Base-by-base conservation (phyloP, 2,329 filamentous ascomycete genomes). In the Grosmannia clavigera region DNA sequence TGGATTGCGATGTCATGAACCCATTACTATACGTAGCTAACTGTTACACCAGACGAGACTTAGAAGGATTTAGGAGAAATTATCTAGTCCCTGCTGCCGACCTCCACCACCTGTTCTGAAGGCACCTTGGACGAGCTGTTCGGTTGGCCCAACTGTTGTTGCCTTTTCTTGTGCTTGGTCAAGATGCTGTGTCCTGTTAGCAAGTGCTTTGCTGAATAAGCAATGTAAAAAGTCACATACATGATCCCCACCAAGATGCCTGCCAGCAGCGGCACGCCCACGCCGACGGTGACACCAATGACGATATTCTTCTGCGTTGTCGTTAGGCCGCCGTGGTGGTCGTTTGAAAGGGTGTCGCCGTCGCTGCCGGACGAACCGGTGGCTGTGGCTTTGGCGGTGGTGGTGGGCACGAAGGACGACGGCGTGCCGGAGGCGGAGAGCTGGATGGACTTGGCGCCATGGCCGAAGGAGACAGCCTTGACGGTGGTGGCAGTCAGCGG, bases 351-450 rank as follows among this genome's bases (percentile, higher is more conserved):
- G 14, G 16, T 2, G 43, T 48, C 43, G n/a, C 43, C n/a, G 51
- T 35, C 51, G 5, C 22, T 12, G 5, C 69, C n/a, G 0, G 60
- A 19, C 22, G 52, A 53, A 3, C 76, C 72, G 9, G 72, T 67
- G 16, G 51, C 35, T 1, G 27, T 12, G 16, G 60, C 27, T 4
- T 76, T 72, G 4, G 76, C 72, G 6, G 72, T 67, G 25, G 51
- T 25, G 2, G 27, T 25, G 16, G 60, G 56, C 52, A 56, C 27
- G 57, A 74, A 81, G 0, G 77, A 75, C 3, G 66, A 66, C 0
- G 79, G 79, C n/a, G 61, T 68, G 1, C 79, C 79, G 0, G 72
- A 73, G 3, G 73, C 75, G 11, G n/a, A 55, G 9, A 55, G 54
- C 10, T 40, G 5, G n/a, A 55, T 55, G 35, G 10, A 22, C n/a